phyloP scores from a whole-genome alignment of 306 rosid genomes.

The Leucaena leucocephala region DNA sequence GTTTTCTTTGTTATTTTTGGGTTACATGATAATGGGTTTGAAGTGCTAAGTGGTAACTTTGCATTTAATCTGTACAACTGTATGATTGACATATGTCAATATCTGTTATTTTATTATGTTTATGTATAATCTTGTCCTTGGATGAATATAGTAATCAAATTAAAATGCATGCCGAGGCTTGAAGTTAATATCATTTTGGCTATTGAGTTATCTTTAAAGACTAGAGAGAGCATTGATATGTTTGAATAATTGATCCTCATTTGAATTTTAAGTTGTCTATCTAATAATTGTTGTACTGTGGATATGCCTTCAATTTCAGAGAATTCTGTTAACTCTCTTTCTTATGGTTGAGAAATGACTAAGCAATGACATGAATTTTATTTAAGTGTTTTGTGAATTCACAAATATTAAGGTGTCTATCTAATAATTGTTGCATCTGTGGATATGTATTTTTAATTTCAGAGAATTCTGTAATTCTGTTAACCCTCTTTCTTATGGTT shows the following conservation, averaged over 20 bases:
- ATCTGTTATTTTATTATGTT: background rate
- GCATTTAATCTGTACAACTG: background rate
- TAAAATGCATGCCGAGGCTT: background rate
- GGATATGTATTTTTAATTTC: background rate
- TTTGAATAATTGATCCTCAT: background rate
- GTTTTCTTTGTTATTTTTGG: background rate
- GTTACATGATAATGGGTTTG: background rate
- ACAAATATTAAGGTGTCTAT: background rate
- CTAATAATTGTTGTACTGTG: background rate
- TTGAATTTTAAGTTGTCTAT: background rate
- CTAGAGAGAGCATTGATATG: background rate
- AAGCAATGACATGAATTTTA: background rate
- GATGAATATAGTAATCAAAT: background rate
- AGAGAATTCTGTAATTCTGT: background rate
- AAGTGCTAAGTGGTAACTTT: background rate
- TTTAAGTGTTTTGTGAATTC: background rate
- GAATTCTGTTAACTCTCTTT: background rate
- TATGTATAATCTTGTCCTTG: constrained; percentile 2
- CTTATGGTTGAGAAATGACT: background rate
- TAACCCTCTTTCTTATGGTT: background rate
- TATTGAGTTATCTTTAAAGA: background rate
- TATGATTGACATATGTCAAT: background rate
- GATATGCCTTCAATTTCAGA: background rate
- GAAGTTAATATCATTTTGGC: background rate
- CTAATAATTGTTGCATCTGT: background rate